These are phyloP conservation scores for Kwoniella europaea DNA, from an alignment of 768 basidiomycete genomes.

Conservation along the genomic window DNA sequence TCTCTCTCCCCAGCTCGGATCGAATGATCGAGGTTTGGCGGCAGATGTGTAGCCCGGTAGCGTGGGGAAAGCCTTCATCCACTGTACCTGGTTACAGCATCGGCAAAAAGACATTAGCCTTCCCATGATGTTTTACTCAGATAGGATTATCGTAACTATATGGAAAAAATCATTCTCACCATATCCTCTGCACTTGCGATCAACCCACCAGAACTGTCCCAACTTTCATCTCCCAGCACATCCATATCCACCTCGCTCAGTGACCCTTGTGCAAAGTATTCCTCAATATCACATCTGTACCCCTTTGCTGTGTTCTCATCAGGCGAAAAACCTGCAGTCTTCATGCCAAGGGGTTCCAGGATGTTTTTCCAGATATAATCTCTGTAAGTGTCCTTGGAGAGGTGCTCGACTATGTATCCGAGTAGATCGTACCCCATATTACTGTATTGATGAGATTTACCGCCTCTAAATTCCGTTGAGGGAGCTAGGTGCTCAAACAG, in stretches of 20 bases:
- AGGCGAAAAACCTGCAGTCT: not conserved
- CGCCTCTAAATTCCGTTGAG: not conserved
- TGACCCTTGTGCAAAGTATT: too few relatives aligned
- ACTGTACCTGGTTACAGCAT: too few relatives aligned
- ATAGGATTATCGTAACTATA: too few relatives aligned
- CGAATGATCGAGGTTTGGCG: not conserved
- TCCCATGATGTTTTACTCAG: too few relatives aligned
- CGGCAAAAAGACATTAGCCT: too few relatives aligned
- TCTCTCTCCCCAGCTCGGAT: constrained; percentile 1
- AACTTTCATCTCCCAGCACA: not conserved
- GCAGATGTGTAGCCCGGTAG: not conserved
- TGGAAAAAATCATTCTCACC: not conserved
- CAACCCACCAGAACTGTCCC: constrained; percentile 1
- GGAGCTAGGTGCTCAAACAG: not conserved
- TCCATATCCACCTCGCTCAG: not conserved
- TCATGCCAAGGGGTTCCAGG: constrained; percentile 4
- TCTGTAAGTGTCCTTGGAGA: not conserved
- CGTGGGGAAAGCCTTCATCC: not conserved
- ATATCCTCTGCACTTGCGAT: not conserved
- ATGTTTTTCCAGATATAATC: not conserved
- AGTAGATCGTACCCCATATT: not conserved
- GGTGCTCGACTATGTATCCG: constrained; percentile 1
- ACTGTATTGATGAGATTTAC: not conserved
- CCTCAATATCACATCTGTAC: not conserved
- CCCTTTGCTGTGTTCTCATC: constrained; percentile 5